These are phyloP conservation scores for Suillus hirtellus DNA, from an alignment of 768 basidiomycete species.

Conservation along the genomic window DNA sequence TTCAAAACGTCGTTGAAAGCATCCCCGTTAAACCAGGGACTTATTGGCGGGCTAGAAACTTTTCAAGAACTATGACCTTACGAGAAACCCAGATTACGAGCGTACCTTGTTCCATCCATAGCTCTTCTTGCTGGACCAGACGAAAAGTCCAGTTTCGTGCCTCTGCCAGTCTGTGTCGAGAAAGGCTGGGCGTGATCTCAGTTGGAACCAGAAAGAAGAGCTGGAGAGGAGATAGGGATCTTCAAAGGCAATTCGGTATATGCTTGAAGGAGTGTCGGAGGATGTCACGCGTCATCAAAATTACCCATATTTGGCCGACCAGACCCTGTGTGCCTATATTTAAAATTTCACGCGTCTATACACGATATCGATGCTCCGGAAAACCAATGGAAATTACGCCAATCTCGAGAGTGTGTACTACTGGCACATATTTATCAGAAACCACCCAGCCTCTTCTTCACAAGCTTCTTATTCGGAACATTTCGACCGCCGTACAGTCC, in stretches of 20 bases:
- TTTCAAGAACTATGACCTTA: not conserved
- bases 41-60: constrained; percentile 47
- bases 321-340: not conserved
- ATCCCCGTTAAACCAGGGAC: constrained; percentile 62
- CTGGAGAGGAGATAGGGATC: constrained; percentile 9
- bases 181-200: constrained; percentile 17
- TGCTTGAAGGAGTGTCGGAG: not conserved
- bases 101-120: constrained; percentile 79
- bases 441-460: constrained; percentile 73
- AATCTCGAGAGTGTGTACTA: constrained; percentile 5
- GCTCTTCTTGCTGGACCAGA: constrained; percentile 59
- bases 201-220: constrained; percentile 22
- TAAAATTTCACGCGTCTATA: not conserved
- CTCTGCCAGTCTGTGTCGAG: constrained; percentile 49
- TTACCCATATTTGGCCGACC: constrained; percentile 1
- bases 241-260: not conserved
- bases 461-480: constrained; percentile 44
- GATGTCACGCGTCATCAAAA: constrained; percentile 10
- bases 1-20: constrained; percentile 66
- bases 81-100: not conserved
- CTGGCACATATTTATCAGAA: constrained; percentile 47
- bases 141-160: constrained; percentile 73
- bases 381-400: not conserved
- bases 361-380: not conserved
- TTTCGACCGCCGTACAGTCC: constrained; percentile 71